Conservation (phyloP, 106 monocot genomes). For the Dendrobium chrysotoxum region DNA sequence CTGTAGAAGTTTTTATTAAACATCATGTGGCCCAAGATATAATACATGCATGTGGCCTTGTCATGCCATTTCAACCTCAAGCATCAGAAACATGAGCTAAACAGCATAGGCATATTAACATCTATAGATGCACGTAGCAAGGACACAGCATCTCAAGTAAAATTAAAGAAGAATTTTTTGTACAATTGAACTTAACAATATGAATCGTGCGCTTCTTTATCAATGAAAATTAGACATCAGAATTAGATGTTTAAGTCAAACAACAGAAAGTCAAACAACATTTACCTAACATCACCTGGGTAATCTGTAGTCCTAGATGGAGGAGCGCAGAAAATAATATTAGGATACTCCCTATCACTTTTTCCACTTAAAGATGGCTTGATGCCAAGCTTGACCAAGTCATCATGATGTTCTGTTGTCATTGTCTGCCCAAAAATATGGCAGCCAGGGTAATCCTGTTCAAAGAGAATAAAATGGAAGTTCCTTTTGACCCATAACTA, state of each 20-base stretch:
- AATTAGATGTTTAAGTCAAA: not conserved
- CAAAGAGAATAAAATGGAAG: not conserved
- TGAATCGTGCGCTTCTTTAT: not conserved
- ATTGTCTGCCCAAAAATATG: slow-evolving; percentile 68
- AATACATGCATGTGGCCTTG: not conserved
- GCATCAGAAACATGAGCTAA: not conserved
- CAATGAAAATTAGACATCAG: not conserved
- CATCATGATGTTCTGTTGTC: slow-evolving; percentile 82
- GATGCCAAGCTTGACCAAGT: slow-evolving; percentile 57
- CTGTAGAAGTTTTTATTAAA: not conserved
- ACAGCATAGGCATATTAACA: not conserved
- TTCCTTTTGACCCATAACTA: not conserved
- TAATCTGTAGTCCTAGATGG: slow-evolving; percentile 65
- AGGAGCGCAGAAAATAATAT: slow-evolving; percentile 88
- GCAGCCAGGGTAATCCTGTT: slow-evolving; percentile 59
- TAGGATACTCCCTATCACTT: slow-evolving; percentile 32
- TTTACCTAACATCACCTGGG: slow-evolving; percentile 58
- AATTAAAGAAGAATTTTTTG: not conserved
- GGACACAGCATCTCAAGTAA: not conserved
- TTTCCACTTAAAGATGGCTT: slow-evolving; percentile 47
- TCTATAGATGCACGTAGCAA: not conserved
- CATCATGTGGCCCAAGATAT: not conserved
- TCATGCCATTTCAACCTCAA: not conserved
- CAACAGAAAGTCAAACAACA: not conserved
- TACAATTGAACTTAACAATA: not conserved